Conservation (phyloP, 1,139 yeast species). For the Yamadazyma diospyri region DNA sequence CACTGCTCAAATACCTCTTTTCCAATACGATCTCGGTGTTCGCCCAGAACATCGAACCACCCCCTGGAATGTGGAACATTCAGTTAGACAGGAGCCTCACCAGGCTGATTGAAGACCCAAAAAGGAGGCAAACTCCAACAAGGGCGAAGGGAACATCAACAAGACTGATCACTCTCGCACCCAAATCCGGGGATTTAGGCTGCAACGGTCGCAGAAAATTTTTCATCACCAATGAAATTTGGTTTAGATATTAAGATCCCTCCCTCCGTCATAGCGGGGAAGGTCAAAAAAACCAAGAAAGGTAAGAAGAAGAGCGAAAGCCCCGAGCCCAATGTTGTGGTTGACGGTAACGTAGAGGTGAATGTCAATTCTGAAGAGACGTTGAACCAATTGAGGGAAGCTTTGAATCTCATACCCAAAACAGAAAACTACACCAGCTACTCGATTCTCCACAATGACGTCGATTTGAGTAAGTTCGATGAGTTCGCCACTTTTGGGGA, state of each 20-base stretch:
- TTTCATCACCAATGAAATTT: constrained; percentile 2
- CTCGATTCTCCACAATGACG: constrained; percentile 39
- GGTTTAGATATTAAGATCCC: constrained; percentile 1
- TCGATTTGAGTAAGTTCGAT: constrained; percentile 32
- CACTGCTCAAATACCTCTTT: too few relatives aligned
- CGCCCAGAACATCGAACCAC: too few relatives aligned
- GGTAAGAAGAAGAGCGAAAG: constrained; percentile 4
- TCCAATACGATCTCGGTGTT: too few relatives aligned
- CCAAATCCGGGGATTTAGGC: constrained; percentile 2
- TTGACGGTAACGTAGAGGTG: constrained; percentile 8
- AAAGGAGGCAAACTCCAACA: too few relatives aligned
- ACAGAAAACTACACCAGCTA: constrained; percentile 63
- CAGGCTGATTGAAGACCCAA: too few relatives aligned
- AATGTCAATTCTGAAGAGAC: constrained; percentile 39
- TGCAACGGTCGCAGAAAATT: constrained; percentile 7
- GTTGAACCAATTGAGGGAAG: constrained; percentile 56
- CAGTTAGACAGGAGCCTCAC: too few relatives aligned
- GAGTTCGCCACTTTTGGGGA: constrained; percentile 32
- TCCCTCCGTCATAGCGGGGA: background rate
- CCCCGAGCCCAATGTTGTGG: background rate
- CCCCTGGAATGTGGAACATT: too few relatives aligned
- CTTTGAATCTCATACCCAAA: constrained; percentile 51
- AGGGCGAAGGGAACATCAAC: too few relatives aligned
- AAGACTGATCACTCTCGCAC: background rate
- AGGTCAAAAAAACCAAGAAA: constrained; percentile 4